Evolutionary conservation across 176 grass and related monocot genomes (phyloP).

Genomic region (Ensete ventricosum): DNA sequence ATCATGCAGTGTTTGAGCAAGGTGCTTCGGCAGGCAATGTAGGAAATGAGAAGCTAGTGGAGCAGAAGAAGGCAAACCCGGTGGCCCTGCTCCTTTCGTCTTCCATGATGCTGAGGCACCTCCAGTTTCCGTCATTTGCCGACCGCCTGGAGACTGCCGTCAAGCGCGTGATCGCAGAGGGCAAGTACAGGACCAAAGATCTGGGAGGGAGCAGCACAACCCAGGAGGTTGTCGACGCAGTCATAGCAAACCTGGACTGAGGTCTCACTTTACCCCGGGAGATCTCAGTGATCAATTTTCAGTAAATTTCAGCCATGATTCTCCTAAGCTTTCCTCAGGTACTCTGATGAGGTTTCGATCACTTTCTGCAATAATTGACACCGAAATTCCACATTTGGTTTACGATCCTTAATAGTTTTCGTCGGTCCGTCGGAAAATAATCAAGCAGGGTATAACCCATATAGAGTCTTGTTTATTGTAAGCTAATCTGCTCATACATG

Average conservation of each 20-base stretch:
- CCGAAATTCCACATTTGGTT: not conserved
- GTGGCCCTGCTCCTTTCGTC: constrained; percentile 7
- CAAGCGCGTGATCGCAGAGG: not conserved
- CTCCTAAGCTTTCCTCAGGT: not conserved
- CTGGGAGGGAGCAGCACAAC: constrained; percentile 3
- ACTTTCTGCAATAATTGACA: not conserved
- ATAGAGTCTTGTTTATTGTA: not conserved
- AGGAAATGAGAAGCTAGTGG: constrained; percentile 7
- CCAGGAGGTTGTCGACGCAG: constrained; percentile 11
- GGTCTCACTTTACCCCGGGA: not conserved
- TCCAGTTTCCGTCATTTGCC: constrained; percentile 5
- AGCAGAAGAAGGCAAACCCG: constrained; percentile 7
- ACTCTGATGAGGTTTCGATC: not conserved
- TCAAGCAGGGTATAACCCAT: not conserved
- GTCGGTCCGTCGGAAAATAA: not conserved
- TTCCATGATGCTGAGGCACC: constrained; percentile 12
- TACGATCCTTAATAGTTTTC: not conserved
- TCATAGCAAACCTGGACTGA: constrained; percentile 5
- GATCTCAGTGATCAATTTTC: not conserved
- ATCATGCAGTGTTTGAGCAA: constrained; percentile 15
- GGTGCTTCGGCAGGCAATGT: constrained; percentile 11
- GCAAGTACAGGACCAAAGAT: constrained; percentile 17
- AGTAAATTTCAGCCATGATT: not conserved
- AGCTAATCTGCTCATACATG: not conserved
- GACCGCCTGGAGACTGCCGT: constrained; percentile 8